Evolutionary conservation across 208 protist species (phyloP), one percentile per base, ranked within the genome.

Genomic region (Acanthamoeba lenticulata): DNA sequence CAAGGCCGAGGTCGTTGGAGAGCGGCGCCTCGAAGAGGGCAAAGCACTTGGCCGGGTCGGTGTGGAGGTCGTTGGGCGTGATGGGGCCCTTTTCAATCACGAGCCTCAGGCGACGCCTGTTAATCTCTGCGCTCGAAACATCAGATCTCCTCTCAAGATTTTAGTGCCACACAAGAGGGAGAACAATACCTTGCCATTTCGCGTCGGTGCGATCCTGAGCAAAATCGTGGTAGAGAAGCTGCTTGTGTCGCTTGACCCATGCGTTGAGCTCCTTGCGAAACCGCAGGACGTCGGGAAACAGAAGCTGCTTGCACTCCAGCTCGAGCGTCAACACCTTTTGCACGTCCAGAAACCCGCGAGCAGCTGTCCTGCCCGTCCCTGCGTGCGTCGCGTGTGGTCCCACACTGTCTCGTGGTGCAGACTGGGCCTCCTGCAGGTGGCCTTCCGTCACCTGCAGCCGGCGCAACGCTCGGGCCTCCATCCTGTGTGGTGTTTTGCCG

Each of bases 1-100:
- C 72, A 15, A 83, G 72, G 72, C 72, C 42, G 40, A 83, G 34
- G 72, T 83, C 72, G 72, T 83, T 83, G n/a, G 72, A 83, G 3
- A 83, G 40, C 38, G 72, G 72, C 3, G 72, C 72, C 40, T 83
- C 72, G 72, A 83, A 83, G 34, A 83, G 40, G 21, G 72, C 72
- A 11, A 83, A 83, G 72, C 42, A 83, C 72, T 83, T 83, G 72
- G 42, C 72, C 13, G 72, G 34, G 42, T 83, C 72, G 24, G 42
- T 0, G 40, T 49, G 72, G 21, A 83, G 7, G 29, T 83, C 72
- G 40, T 21, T n/a, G 21, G 29, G 38, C 11, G 21, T 19, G 17
- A 83, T 49, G 40, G 72, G 72, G 1, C 72, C 72, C 11, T 27
- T 83, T 19, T 83, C 72, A 13, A 83, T 24, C 40, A 83, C 72